These are phyloP conservation scores for Ocimum tenuiflorum DNA, from an alignment of 257 asterid genomes.

Conservation along the genomic window DNA sequence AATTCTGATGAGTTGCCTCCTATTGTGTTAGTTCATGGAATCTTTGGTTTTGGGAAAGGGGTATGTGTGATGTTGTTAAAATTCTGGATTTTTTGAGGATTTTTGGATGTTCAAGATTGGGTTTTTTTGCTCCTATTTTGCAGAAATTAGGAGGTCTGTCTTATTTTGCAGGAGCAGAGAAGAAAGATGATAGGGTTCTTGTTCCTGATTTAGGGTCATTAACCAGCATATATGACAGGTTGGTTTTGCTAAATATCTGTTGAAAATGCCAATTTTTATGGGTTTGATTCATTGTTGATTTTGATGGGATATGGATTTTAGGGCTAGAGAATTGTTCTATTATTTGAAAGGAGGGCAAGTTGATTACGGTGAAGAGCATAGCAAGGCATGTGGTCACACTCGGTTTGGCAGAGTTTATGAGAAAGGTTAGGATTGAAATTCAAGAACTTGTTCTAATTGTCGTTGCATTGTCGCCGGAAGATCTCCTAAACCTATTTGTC, in stretches of 20 bases:
- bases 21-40: constrained; percentile 88
- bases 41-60: constrained; percentile 99
- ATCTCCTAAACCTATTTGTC: too few relatives aligned
- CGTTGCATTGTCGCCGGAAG: too few relatives aligned
- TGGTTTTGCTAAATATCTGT: neutral
- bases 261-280: neutral
- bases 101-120: constrained; percentile 10
- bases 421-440: constrained; percentile 37
- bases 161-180: constrained; percentile 95
- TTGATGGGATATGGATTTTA: constrained; percentile 34
- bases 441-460: neutral
- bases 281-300: neutral
- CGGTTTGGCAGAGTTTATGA: constrained; percentile 71
- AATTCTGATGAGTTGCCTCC: constrained; percentile 68
- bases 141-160: constrained; percentile 91
- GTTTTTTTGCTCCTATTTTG: constrained; percentile 11
- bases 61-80: constrained; percentile 27
- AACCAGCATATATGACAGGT: constrained; percentile 80
- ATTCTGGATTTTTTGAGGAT: neutral
- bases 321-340: constrained; percentile 95
- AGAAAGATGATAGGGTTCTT: constrained; percentile 91
- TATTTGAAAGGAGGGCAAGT: constrained; percentile 93
- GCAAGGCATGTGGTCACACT: constrained; percentile 82
- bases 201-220: constrained; percentile 93
- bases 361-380: constrained; percentile 94